These are phyloP conservation scores for Mycena galopus DNA, from an alignment of 768 basidiomycete genomes.

Conservation along the genomic window DNA sequence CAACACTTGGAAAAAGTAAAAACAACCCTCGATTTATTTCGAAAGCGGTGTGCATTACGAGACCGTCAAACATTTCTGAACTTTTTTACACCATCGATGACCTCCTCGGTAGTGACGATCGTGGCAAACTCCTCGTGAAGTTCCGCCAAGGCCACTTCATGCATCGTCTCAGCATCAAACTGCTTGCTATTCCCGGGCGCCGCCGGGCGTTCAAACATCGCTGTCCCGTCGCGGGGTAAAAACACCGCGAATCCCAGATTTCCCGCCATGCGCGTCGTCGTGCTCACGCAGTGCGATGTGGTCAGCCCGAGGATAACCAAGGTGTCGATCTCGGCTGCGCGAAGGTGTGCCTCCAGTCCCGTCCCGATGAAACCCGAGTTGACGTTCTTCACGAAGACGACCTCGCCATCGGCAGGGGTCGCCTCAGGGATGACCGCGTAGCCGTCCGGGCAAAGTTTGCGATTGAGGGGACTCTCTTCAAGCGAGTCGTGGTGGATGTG, in stretches of 20 bases:
- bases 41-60: neutral
- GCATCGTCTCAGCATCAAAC: slow-evolving; percentile 41
- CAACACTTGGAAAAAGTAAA: too few species aligned
- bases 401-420: slow-evolving; percentile 31
- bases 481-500: slow-evolving; percentile 40
- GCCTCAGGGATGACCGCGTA: slow-evolving; percentile 32
- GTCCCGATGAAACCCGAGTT: slow-evolving; percentile 45
- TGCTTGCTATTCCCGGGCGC: slow-evolving; percentile 32
- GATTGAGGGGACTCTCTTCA: slow-evolving; percentile 29
- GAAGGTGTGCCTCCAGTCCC: slow-evolving; percentile 39
- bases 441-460: slow-evolving; percentile 30
- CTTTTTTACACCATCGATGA: slow-evolving; percentile 14
- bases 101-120: slow-evolving; percentile 36
- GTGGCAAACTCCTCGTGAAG: slow-evolving; percentile 43
- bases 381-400: slow-evolving; percentile 41
- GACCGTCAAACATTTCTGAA: neutral
- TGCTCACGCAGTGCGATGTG: slow-evolving; percentile 42
- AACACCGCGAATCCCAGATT: slow-evolving; percentile 41
- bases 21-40: too few species aligned
- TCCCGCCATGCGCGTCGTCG: slow-evolving; percentile 42
- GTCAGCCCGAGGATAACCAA: slow-evolving; percentile 41
- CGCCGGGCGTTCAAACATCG: slow-evolving; percentile 36
- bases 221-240: slow-evolving; percentile 40
- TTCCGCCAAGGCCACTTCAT: slow-evolving; percentile 40
- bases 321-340: slow-evolving; percentile 30